These are phyloP conservation scores for Suillus discolor DNA, from an alignment of 768 basidiomycete species.

Conservation along the genomic window DNA sequence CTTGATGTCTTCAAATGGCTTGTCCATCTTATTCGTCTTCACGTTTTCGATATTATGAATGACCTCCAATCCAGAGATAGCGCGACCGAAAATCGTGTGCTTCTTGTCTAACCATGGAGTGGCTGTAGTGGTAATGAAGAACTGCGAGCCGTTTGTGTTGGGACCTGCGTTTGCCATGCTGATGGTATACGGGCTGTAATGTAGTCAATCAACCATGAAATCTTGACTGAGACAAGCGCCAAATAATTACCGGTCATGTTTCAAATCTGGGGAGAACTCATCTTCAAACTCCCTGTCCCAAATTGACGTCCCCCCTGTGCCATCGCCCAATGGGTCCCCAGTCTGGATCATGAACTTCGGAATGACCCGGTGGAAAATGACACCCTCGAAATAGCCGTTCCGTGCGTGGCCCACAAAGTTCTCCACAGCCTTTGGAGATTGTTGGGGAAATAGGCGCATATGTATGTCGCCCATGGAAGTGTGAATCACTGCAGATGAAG, in stretches of 20 bases:
- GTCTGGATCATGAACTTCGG: slow-evolving; percentile 99
- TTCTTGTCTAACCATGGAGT: slow-evolving; percentile 94
- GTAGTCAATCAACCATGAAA: slow-evolving; percentile 8
- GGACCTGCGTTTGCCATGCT: slow-evolving; percentile 96
- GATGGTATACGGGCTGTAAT: slow-evolving; percentile 82
- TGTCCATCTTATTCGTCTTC: slow-evolving; percentile 81
- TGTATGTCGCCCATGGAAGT: slow-evolving; percentile 96
- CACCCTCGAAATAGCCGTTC: slow-evolving; percentile 88
- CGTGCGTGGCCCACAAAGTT: slow-evolving; percentile 94
- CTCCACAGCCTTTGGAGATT: slow-evolving; percentile 94
- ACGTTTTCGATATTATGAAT: slow-evolving; percentile 92
- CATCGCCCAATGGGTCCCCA: slow-evolving; percentile 93
- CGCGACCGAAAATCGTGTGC: slow-evolving; percentile 92
- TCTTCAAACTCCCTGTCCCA: slow-evolving; percentile 93
- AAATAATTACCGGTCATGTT: slow-evolving; percentile 78
- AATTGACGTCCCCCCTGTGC: slow-evolving; percentile 88
- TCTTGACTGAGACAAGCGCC: no score
- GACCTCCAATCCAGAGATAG: slow-evolving; percentile 84
- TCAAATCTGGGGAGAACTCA: slow-evolving; percentile 86
- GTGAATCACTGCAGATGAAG: slow-evolving; percentile 86
- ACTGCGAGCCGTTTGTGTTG: slow-evolving; percentile 92
- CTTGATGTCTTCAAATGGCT: slow-evolving; percentile 93
- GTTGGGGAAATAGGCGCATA: slow-evolving; percentile 84
- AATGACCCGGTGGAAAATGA: slow-evolving; percentile 97
- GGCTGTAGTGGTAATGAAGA: slow-evolving; percentile 96